phyloP scores from a whole-genome alignment of 116 monocot genomes.

The Thalassia testudinum region DNA sequence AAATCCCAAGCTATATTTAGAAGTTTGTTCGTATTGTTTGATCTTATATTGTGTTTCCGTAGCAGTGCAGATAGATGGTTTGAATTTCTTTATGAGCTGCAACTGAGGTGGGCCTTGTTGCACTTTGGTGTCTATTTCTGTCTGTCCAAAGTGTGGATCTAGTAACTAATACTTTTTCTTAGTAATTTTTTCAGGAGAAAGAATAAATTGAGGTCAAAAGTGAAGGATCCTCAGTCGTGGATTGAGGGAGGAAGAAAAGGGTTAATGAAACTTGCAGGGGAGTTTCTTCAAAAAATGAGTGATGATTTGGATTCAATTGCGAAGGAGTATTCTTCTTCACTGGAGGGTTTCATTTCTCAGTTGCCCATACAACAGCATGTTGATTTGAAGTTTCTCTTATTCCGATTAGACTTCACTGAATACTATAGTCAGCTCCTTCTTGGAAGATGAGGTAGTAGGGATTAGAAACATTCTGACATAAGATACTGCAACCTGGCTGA shows the following conservation, averaged over 20 bases:
- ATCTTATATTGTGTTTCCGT: constrained; percentile 65
- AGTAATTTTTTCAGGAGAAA: constrained; percentile 25
- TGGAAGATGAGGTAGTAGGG: constrained; percentile 25
- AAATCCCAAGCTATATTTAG: constrained; percentile 47
- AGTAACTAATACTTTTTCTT: not conserved
- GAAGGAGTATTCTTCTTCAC: constrained; percentile 70
- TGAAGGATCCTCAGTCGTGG: constrained; percentile 27
- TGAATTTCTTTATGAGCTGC: constrained; percentile 76
- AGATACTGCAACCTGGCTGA: too few relatives aligned
- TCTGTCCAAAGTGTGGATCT: too few relatives aligned
- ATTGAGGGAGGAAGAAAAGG: constrained; percentile 52
- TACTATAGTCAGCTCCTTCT: constrained; percentile 46
- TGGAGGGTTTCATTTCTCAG: constrained; percentile 75
- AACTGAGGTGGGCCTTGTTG: constrained; percentile 37
- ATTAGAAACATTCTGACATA: too few relatives aligned
- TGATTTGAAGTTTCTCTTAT: constrained; percentile 89
- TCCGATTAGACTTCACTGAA: constrained; percentile 93
- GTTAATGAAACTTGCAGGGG: constrained; percentile 46
- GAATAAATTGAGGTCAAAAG: constrained; percentile 31
- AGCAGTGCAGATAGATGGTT: constrained; percentile 75
- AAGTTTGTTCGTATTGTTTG: constrained; percentile 65
- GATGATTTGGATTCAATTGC: constrained; percentile 69
- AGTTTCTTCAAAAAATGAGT: constrained; percentile 58
- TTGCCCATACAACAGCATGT: constrained; percentile 91
- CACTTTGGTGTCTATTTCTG: not conserved